phyloP scores from a whole-genome alignment of 192 early-diverging fungal genomes.

The Coemansia sp. region DNA sequence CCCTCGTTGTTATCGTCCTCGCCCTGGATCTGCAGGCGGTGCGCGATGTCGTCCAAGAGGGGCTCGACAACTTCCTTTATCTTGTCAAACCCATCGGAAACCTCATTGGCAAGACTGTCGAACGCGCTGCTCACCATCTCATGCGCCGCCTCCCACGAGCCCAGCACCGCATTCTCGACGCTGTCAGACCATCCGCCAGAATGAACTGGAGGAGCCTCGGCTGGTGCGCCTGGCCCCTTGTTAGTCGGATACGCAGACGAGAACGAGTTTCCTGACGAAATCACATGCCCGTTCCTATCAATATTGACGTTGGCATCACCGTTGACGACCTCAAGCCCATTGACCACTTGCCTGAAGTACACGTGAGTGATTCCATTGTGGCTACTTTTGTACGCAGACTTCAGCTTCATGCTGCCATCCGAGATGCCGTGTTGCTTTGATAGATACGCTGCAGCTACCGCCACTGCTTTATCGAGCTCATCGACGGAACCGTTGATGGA shows the following conservation, averaged over 20 bases:
- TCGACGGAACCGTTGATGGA: neutral
- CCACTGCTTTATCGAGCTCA: conserved; percentile 26
- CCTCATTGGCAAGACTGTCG: conserved; percentile 16
- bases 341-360: conserved; percentile 59
- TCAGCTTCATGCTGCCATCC: conserved; percentile 36
- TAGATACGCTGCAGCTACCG: conserved; percentile 39
- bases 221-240: neutral
- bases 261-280: conserved; percentile 54
- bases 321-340: conserved; percentile 61
- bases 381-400: conserved; percentile 43
- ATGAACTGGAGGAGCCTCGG: too few species aligned
- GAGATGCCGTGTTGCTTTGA: conserved; percentile 24
- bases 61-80: conserved; percentile 26
- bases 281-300: conserved; percentile 32
- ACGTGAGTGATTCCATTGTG: conserved; percentile 64
- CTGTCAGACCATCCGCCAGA: conserved; percentile 12
- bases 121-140: conserved; percentile 31
- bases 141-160: conserved; percentile 41
- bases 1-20: conserved; percentile 1
- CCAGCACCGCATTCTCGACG: conserved; percentile 29
- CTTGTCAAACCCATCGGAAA: conserved; percentile 22
- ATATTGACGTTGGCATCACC: conserved; percentile 64
- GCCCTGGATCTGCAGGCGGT: conserved; percentile 35
- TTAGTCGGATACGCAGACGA: neutral
- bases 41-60: conserved; percentile 8